These are phyloP conservation scores for Aspergillus fumigatiaffinis DNA, from an alignment of 2,329 filamentous ascomycete genomes.

Conservation along the genomic window DNA sequence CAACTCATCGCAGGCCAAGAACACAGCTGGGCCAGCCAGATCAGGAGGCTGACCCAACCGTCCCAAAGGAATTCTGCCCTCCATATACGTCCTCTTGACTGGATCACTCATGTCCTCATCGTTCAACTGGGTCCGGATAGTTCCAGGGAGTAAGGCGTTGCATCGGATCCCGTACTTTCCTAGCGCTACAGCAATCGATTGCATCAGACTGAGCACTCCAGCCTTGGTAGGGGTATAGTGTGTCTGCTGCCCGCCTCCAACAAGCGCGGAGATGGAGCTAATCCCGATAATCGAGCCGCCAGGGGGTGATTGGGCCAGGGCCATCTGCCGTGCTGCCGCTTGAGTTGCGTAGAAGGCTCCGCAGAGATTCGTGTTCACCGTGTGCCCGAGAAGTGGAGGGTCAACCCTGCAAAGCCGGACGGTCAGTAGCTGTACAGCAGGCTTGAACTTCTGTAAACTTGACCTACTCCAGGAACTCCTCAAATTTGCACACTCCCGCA, in stretches of 20 bases:
- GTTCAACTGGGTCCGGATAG: constrained; percentile 78
- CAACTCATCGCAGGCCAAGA: constrained; percentile 73
- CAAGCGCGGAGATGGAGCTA: constrained; percentile 39
- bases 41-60: constrained; percentile 69
- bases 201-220: constrained; percentile 75
- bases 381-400: constrained; percentile 65
- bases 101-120: constrained; percentile 74
- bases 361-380: constrained; percentile 75
- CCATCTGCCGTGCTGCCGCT: constrained; percentile 81
- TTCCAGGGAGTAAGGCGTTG: constrained; percentile 79
- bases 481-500: constrained; percentile 83
- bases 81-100: constrained; percentile 71
- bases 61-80: constrained; percentile 73
- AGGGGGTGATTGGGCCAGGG: constrained; percentile 61
- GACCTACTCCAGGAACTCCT: constrained; percentile 70
- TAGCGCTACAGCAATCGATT: constrained; percentile 74
- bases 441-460: constrained; percentile 17
- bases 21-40: constrained; percentile 78
- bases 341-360: constrained; percentile 87
- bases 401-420: constrained; percentile 49
- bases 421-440: not conserved
- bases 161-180: constrained; percentile 73
- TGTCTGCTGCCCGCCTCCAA: constrained; percentile 70
- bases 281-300: constrained; percentile 69
- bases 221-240: constrained; percentile 91